These are phyloP conservation scores for Epicoccum sorghinum DNA, from an alignment of 2,329 filamentous ascomycete genomes.

Conservation along the genomic window DNA sequence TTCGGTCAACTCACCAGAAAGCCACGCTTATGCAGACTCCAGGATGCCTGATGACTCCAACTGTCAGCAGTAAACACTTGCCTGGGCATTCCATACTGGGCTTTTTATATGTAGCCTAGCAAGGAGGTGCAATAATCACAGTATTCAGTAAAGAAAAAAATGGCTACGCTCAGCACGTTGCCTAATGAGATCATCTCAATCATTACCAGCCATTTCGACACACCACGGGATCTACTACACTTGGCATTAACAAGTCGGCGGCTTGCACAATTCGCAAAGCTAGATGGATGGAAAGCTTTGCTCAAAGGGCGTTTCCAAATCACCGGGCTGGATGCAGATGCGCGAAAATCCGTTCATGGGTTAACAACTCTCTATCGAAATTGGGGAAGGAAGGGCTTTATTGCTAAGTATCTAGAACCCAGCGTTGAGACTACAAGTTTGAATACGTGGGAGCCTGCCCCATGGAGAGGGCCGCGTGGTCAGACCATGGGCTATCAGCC, in stretches of 20 bases:
- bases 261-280: slow-evolving; percentile 32
- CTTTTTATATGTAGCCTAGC: not conserved
- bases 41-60: slow-evolving; percentile 11
- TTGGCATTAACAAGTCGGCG: slow-evolving; percentile 33
- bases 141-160: not conserved
- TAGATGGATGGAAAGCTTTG: slow-evolving; percentile 44
- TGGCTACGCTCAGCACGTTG: slow-evolving; percentile 33
- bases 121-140: not conserved
- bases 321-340: slow-evolving; percentile 32
- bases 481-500: slow-evolving; percentile 67
- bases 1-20: slow-evolving; percentile 7
- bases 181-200: slow-evolving; percentile 44
- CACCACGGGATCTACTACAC: slow-evolving; percentile 32
- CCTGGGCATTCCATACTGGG: not conserved
- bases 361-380: slow-evolving; percentile 63
- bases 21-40: not conserved
- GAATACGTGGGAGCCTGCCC: slow-evolving; percentile 39
- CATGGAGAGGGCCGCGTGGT: slow-evolving; percentile 51
- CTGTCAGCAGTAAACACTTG: not conserved
- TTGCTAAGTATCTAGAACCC: slow-evolving; percentile 60
- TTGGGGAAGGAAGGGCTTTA: slow-evolving; percentile 62
- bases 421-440: slow-evolving; percentile 43
- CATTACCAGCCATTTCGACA: slow-evolving; percentile 37
- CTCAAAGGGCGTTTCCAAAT: slow-evolving; percentile 40
- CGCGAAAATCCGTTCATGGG: slow-evolving; percentile 54